Percentiles rank a stretch among this genome's conserved stretches.
Evolutionary conservation across 352 stramenopile species (phyloP).

Genomic region (Pythium phragmiticola): DNA sequence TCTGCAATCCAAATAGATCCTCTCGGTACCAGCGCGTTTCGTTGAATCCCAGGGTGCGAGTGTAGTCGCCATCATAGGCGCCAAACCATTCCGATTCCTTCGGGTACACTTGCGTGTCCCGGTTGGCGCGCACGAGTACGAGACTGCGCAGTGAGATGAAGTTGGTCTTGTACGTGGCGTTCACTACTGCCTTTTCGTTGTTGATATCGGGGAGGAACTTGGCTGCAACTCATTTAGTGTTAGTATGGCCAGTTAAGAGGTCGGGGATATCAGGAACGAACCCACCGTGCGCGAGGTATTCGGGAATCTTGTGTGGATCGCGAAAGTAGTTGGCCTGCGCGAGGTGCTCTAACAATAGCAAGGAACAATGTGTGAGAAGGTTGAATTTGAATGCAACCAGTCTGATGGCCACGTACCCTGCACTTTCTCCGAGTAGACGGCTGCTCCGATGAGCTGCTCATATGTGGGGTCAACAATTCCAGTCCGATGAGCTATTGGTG

Average conservation of each 20-base stretch:
- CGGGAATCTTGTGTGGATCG: slow-evolving; percentile 73
- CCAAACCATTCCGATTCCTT: slow-evolving; percentile 88
- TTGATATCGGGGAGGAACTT: slow-evolving; percentile 87
- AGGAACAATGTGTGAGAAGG: background rate
- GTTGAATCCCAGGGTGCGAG: slow-evolving; percentile 82
- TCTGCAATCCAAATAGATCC: slow-evolving; percentile 91
- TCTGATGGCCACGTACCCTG: slow-evolving; percentile 47
- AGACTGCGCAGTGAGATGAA: slow-evolving; percentile 85
- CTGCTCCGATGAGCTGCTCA: slow-evolving; percentile 46
- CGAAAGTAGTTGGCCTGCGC: slow-evolving; percentile 95
- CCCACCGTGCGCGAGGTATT: slow-evolving; percentile 68
- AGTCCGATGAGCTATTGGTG: too few relatives aligned
- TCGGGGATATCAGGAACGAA: background rate
- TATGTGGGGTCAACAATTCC: too few relatives aligned
- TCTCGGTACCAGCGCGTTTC: slow-evolving; percentile 92
- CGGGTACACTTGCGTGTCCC: slow-evolving; percentile 90
- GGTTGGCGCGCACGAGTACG: slow-evolving; percentile 86
- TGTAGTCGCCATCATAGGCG: slow-evolving; percentile 78
- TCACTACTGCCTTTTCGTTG: slow-evolving; percentile 82
- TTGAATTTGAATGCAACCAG: background rate
- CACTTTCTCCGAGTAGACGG: slow-evolving; percentile 83
- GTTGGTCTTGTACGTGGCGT: slow-evolving; percentile 88
- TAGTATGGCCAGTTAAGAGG: background rate
- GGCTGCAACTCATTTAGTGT: slow-evolving; percentile 29
- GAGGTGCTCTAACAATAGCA: slow-evolving; percentile 42